These are phyloP conservation scores for Ramaria rubella DNA, from an alignment of 768 basidiomycete genomes.

Conservation along the genomic window DNA sequence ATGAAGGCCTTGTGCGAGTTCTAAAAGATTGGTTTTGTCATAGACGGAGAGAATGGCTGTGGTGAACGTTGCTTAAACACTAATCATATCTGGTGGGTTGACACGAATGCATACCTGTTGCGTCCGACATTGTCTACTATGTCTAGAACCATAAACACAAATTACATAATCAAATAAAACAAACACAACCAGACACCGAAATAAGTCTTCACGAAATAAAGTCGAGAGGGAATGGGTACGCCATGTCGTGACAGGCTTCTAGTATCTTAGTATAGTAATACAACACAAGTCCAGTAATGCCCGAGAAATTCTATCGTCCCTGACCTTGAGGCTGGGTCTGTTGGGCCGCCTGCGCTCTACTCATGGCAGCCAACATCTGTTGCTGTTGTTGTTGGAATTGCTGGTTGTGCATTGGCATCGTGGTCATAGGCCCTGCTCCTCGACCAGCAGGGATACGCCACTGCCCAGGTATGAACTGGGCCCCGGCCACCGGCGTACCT, in stretches of 20 bases:
- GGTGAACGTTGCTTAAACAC: no score
- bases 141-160: no score
- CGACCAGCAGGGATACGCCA: constrained; percentile 6
- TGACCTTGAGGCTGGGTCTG: constrained; percentile 5
- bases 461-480: constrained; percentile 1
- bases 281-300: no score
- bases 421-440: constrained; percentile 3
- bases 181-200: not conserved
- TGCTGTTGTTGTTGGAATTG: constrained; percentile 2
- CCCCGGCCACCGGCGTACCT: not conserved
- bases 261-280: no score
- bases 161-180: not conserved
- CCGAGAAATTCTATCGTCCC: not conserved
- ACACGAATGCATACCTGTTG: not conserved
- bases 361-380: constrained; percentile 9
- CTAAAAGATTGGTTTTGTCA: constrained; percentile 86
- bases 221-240: no score
- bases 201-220: no score
- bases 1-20: constrained; percentile 81
- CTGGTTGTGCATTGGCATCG: constrained; percentile 3
- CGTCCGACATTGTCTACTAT: not conserved
- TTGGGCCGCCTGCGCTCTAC: not conserved
- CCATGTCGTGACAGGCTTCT: no score
- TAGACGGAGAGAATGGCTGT: constrained; percentile 91
- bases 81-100: no score